Evolutionary conservation across 179 eudicot genomes (phyloP).

Genomic region (Corrigiola litoralis): DNA sequence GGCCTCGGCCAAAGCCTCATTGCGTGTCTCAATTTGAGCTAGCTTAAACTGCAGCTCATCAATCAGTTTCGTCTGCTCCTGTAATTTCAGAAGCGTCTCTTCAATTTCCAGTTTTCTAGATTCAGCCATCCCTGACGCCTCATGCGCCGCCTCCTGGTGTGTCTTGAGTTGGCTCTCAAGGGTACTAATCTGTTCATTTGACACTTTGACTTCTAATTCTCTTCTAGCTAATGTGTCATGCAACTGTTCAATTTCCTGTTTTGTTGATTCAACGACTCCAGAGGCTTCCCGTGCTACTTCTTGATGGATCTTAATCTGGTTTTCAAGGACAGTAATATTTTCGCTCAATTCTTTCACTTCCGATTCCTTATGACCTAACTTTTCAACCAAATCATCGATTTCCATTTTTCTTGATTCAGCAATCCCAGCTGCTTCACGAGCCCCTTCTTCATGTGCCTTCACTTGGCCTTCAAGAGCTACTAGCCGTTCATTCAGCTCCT

Average conservation of each 20-base stretch:
- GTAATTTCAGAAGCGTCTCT: conserved; percentile 37
- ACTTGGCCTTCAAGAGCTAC: conserved; percentile 52
- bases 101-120: conserved; percentile 55
- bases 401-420: conserved; percentile 24
- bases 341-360: conserved; percentile 24
- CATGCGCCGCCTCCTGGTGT: conserved; percentile 44
- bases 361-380: conserved; percentile 16
- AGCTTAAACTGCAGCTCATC: conserved; percentile 43
- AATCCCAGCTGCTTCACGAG: conserved; percentile 20
- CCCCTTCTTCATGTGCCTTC: conserved; percentile 36
- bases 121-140: conserved; percentile 43
- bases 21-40: conserved; percentile 47
- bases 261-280: conserved; percentile 32
- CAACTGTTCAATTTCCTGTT: conserved; percentile 37
- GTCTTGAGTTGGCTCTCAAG: conserved; percentile 41
- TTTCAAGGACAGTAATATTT: conserved; percentile 17
- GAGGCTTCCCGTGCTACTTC: conserved; percentile 27
- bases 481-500: conserved; percentile 26
- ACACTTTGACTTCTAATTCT: conserved; percentile 53
- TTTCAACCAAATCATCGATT: conserved; percentile 22
- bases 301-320: conserved; percentile 14
- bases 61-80: conserved; percentile 38
- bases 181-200: conserved; percentile 37
- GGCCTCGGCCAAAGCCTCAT: conserved; percentile 49
- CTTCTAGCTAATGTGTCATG: conserved; percentile 37